These are phyloP conservation scores for Fusarium robinianum DNA, from an alignment of 2,329 filamentous ascomycete species.

Conservation along the genomic window DNA sequence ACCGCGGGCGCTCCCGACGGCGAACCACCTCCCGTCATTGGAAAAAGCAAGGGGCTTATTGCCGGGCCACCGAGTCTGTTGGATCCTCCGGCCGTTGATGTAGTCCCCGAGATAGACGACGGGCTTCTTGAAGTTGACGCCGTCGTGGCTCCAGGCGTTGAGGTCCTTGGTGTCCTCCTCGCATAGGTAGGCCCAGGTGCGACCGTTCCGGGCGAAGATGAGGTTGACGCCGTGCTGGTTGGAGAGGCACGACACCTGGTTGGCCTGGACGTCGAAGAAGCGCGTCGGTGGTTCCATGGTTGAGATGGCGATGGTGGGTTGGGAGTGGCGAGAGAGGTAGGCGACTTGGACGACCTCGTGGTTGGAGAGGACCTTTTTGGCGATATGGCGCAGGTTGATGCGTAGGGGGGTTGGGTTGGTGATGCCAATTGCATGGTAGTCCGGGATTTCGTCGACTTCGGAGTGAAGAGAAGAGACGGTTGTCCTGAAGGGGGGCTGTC, in stretches of 20 bases:
- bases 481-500: slow-evolving; percentile 17
- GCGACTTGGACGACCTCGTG: slow-evolving; percentile 32
- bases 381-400: slow-evolving; percentile 34
- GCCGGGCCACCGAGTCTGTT: slow-evolving; percentile 29
- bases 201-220: slow-evolving; percentile 26
- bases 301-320: slow-evolving; percentile 29
- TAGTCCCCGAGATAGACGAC: slow-evolving; percentile 32
- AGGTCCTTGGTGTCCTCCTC: slow-evolving; percentile 34
- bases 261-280: slow-evolving; percentile 32
- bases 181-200: slow-evolving; percentile 33
- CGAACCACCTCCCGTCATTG: slow-evolving; percentile 29
- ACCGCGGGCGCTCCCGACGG: slow-evolving; percentile 27
- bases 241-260: slow-evolving; percentile 23
- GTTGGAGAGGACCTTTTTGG: slow-evolving; percentile 35
- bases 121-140: slow-evolving; percentile 29
- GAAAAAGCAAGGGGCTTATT: slow-evolving; percentile 34
- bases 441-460: slow-evolving; percentile 27
- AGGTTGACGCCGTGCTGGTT: slow-evolving; percentile 36
- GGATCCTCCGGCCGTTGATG: slow-evolving; percentile 27
- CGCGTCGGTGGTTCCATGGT: slow-evolving; percentile 34
- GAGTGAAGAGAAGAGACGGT: slow-evolving; percentile 33
- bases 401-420: slow-evolving; percentile 31
- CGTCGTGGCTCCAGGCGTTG: slow-evolving; percentile 28
- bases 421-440: slow-evolving; percentile 36
- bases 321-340: slow-evolving; percentile 25